Percentiles rank a stretch among this genome's conserved stretches.
These are phyloP conservation scores for Pilobolus umbonatus DNA, from an alignment of 192 early-diverging fungal genomes.

Conservation along the genomic window DNA sequence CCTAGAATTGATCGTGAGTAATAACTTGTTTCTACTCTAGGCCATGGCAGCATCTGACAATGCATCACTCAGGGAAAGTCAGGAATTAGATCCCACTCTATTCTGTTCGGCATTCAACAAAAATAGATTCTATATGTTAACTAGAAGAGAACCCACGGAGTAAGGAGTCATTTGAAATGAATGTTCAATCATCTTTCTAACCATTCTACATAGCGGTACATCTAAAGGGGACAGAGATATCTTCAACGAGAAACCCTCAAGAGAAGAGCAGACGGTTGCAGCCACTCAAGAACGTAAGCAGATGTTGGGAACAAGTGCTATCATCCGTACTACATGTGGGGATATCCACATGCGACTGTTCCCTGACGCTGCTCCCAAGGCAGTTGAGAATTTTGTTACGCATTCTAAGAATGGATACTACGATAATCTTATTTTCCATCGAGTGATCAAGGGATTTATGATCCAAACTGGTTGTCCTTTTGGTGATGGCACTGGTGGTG, in stretches of 20 bases:
- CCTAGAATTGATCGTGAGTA: not conserved
- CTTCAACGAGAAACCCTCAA: slow-evolving; percentile 95
- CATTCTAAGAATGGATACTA: slow-evolving; percentile 86
- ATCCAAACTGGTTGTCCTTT: slow-evolving; percentile 90
- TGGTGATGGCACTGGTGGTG: slow-evolving; percentile 93
- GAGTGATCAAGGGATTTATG: slow-evolving; percentile 98
- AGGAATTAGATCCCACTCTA: slow-evolving; percentile 75
- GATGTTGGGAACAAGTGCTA: slow-evolving; percentile 63
- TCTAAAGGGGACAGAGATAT: slow-evolving; percentile 79
- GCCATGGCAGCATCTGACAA: slow-evolving; percentile 89
- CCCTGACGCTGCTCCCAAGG: slow-evolving; percentile 88
- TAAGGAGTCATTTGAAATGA: slow-evolving; percentile 29
- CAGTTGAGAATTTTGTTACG: slow-evolving; percentile 92
- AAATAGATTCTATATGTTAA: slow-evolving; percentile 95
- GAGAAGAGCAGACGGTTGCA: slow-evolving; percentile 93
- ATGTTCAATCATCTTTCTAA: not conserved
- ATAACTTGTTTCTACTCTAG: slow-evolving; percentile 24
- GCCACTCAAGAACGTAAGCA: slow-evolving; percentile 55
- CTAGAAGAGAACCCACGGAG: slow-evolving; percentile 78
- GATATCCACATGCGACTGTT: slow-evolving; percentile 88
- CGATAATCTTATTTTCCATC: slow-evolving; percentile 90
- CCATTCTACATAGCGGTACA: slow-evolving; percentile 16
- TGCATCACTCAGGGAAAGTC: slow-evolving; percentile 59
- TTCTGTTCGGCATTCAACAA: slow-evolving; percentile 87
- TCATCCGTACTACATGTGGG: slow-evolving; percentile 85